These are phyloP conservation scores for Pestalotiopsis fici DNA, from an alignment of 2,329 filamentous ascomycete species.

Conservation along the genomic window DNA sequence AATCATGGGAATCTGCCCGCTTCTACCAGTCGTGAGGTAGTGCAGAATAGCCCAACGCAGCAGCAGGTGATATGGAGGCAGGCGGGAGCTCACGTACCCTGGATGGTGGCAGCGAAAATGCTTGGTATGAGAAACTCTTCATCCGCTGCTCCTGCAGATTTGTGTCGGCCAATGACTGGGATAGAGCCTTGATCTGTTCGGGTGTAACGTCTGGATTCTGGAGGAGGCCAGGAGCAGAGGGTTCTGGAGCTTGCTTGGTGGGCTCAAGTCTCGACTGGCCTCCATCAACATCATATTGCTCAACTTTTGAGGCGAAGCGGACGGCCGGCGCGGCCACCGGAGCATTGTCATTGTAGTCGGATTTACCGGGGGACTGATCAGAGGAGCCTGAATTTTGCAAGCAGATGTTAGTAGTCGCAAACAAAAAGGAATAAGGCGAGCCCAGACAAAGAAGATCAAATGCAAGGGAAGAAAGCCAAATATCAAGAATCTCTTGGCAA, in stretches of 20 bases:
- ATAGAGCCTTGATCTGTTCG: constrained; percentile 71
- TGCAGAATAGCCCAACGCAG: neutral
- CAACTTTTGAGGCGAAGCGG: constrained; percentile 15
- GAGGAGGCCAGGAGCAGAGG: constrained; percentile 11
- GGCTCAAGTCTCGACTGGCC: constrained; percentile 20
- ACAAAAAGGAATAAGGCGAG: constrained; percentile 5
- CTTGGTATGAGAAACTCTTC: constrained; percentile 86
- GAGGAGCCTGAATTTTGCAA: constrained; percentile 8
- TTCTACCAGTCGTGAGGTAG: neutral
- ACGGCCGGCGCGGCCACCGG: constrained; percentile 11
- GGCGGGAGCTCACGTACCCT: constrained; percentile 61
- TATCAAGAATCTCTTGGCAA: neutral
- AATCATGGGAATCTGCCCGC: neutral
- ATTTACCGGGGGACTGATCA: constrained; percentile 6
- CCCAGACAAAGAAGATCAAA: neutral
- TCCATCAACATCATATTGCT: constrained; percentile 9
- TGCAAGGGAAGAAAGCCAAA: neutral
- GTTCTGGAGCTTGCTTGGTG: constrained; percentile 17
- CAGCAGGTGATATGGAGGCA: constrained; percentile 12
- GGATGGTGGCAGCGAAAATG: constrained; percentile 83
- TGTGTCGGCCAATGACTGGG: constrained; percentile 70
- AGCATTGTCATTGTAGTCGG: constrained; percentile 8
- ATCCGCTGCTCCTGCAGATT: constrained; percentile 81
- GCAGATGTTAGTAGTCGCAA: constrained; percentile 10
- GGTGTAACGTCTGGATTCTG: constrained; percentile 45